Percentiles rank a stretch among this genome's conserved stretches.
These are phyloP conservation scores for Colletotrichum nymphaeae DNA, from an alignment of 2,329 filamentous ascomycete species.

Conservation along the genomic window DNA sequence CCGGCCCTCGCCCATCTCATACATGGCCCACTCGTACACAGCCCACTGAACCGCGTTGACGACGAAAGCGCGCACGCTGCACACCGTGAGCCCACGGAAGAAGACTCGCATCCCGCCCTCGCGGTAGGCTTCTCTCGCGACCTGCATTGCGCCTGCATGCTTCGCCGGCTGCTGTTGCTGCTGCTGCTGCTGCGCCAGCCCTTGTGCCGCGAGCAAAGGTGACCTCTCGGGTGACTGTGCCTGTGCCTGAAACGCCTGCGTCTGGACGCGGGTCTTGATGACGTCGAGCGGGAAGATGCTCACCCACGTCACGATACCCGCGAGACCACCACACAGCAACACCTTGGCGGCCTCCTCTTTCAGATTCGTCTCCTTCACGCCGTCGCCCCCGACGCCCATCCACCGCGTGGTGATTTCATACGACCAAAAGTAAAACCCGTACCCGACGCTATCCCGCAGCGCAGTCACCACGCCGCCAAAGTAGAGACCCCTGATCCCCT, in stretches of 20 bases:
- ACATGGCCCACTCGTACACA: slow-evolving; percentile 90
- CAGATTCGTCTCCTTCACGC: slow-evolving; percentile 37
- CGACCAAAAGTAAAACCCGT: slow-evolving; percentile 97
- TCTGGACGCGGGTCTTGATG: slow-evolving; percentile 92
- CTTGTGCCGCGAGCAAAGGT: slow-evolving; percentile 46
- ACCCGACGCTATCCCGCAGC: slow-evolving; percentile 88
- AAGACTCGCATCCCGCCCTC: slow-evolving; percentile 72
- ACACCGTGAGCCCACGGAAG: slow-evolving; percentile 81
- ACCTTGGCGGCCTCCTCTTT: slow-evolving; percentile 69
- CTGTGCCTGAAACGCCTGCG: slow-evolving; percentile 60
- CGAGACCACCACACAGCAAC: slow-evolving; percentile 86
- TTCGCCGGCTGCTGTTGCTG: slow-evolving; percentile 38
- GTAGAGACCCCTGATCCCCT: slow-evolving; percentile 79
- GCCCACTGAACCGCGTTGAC: slow-evolving; percentile 96
- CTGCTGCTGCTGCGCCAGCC: slow-evolving; percentile 34
- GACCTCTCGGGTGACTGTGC: slow-evolving; percentile 37
- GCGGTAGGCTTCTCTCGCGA: slow-evolving; percentile 75
- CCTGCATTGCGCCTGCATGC: slow-evolving; percentile 66
- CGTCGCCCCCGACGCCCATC: slow-evolving; percentile 52
- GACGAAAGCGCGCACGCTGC: slow-evolving; percentile 86
- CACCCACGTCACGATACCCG: slow-evolving; percentile 88
- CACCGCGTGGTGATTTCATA: slow-evolving; percentile 81
- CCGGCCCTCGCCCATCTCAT: slow-evolving; percentile 56
- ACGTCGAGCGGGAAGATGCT: slow-evolving; percentile 93
- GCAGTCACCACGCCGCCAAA: slow-evolving; percentile 85